A percentile compares a stretch with the other conserved stretches of the same genome.
Evolutionary conservation across 768 basidiomycete genomes (phyloP).

Genomic region (Pulveroboletus frians): DNA sequence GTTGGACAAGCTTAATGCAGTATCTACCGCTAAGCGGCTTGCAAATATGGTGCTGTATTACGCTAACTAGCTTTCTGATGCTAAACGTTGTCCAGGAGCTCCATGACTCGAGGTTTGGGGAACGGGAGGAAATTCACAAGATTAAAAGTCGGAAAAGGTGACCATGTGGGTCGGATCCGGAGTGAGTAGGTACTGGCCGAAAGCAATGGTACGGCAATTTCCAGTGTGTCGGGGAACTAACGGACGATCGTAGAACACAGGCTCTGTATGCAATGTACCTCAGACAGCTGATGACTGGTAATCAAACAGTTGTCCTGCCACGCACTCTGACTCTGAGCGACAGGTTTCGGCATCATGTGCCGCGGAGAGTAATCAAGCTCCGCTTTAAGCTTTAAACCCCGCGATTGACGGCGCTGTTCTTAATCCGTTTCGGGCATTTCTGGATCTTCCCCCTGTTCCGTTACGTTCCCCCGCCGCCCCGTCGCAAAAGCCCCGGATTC

Average conservation of each 20-base stretch:
- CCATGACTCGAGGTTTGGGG: slow-evolving; percentile 85
- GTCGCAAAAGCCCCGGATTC: background rate
- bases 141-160: slow-evolving; percentile 58
- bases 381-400: slow-evolving; percentile 12
- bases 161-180: slow-evolving; percentile 25
- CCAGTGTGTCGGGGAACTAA: background rate
- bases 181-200: background rate
- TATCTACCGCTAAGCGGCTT: slow-evolving; percentile 89
- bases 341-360: slow-evolving; percentile 13
- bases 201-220: slow-evolving; percentile 9
- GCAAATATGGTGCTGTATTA: slow-evolving; percentile 73
- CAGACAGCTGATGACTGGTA: too few species aligned
- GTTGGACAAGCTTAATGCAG: slow-evolving; percentile 76
- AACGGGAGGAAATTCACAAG: slow-evolving; percentile 77
- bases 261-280: background rate
- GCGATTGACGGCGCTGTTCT: slow-evolving; percentile 8
- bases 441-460: slow-evolving; percentile 11
- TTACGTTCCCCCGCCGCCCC: slow-evolving; percentile 1
- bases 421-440: slow-evolving; percentile 3
- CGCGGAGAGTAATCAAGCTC: slow-evolving; percentile 11
- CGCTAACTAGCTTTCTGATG: background rate
- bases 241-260: background rate
- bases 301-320: too few species aligned
- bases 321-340: too few species aligned
- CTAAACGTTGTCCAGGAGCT: slow-evolving; percentile 52